phyloP scores from a whole-genome alignment of 352 stramenopile species.

The Plasmopara muralis region DNA sequence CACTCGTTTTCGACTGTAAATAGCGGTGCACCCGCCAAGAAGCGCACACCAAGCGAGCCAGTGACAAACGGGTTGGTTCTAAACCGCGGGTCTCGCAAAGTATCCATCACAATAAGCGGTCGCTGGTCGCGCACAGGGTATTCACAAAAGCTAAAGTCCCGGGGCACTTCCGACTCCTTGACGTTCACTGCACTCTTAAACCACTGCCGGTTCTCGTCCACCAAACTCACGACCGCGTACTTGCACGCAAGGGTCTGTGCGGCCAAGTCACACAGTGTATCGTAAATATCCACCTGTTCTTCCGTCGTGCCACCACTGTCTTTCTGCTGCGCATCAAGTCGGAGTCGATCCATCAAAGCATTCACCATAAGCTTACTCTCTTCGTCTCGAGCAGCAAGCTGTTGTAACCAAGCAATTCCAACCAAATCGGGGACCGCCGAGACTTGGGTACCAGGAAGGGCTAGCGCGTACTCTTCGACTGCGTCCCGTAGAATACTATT shows the following conservation, averaged over 20 bases:
- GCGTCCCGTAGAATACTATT: constrained; percentile 43
- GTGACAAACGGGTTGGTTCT: constrained; percentile 85
- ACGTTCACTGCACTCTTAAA: constrained; percentile 89
- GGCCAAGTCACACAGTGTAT: constrained; percentile 72
- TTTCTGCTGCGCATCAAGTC: constrained; percentile 32
- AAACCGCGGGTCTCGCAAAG: constrained; percentile 85
- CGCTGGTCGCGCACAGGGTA: constrained; percentile 66
- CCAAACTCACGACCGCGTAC: constrained; percentile 77
- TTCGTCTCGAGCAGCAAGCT: constrained; percentile 59
- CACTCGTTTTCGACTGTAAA: constrained; percentile 79
- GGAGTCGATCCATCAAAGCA: constrained; percentile 63
- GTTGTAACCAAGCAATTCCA: constrained; percentile 68
- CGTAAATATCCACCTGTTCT: constrained; percentile 78
- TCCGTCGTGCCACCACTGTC: constrained; percentile 11
- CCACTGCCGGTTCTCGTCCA: constrained; percentile 93
- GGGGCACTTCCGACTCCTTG: constrained; percentile 64
- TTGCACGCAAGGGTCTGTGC: constrained; percentile 71
- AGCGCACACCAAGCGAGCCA: constrained; percentile 85
- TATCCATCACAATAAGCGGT: constrained; percentile 86
- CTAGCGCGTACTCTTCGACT: constrained; percentile 69
- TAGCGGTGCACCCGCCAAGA: constrained; percentile 91
- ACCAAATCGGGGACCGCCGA: constrained; percentile 66
- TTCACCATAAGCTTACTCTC: constrained; percentile 65
- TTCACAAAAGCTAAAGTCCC: constrained; percentile 83
- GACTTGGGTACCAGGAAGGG: constrained; percentile 45